These are phyloP conservation scores for Paraphoma sp. DNA, from an alignment of 2,329 filamentous ascomycete genomes.

Conservation along the genomic window DNA sequence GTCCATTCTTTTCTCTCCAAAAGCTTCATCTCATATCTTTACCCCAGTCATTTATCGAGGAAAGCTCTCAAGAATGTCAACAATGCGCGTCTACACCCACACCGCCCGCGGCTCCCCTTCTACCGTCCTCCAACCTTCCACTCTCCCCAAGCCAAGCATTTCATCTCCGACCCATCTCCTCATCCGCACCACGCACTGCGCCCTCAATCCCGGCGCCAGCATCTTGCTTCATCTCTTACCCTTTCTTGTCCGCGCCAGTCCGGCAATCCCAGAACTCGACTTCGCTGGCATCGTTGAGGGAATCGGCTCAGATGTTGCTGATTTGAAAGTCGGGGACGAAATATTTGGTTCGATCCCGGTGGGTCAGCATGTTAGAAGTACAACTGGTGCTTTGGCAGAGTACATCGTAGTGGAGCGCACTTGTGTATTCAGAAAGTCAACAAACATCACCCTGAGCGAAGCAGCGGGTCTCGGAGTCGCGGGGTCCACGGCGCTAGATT, in stretches of 20 bases:
- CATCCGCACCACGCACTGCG: slow-evolving; percentile 44
- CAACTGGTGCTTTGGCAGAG: slow-evolving; percentile 50
- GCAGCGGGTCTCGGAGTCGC: slow-evolving; percentile 50
- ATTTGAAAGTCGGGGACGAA: slow-evolving; percentile 40
- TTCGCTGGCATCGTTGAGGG: slow-evolving; percentile 48
- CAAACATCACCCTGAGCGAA: slow-evolving; percentile 36
- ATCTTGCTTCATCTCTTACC: slow-evolving; percentile 53
- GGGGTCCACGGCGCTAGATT: slow-evolving; percentile 49
- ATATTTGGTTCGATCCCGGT: slow-evolving; percentile 52
- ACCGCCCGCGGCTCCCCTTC: slow-evolving; percentile 9
- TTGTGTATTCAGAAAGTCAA: slow-evolving; percentile 39
- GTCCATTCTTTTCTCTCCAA: neutral
- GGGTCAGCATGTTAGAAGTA: slow-evolving; percentile 41
- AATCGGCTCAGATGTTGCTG: slow-evolving; percentile 1
- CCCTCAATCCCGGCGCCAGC: slow-evolving; percentile 51
- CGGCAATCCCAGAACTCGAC: slow-evolving; percentile 52
- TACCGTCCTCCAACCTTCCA: slow-evolving; percentile 12
- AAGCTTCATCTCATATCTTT: too few relatives aligned
- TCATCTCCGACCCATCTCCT: slow-evolving; percentile 13
- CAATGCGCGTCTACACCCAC: slow-evolving; percentile 28
- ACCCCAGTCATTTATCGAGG: too few relatives aligned
- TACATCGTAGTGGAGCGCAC: slow-evolving; percentile 48
- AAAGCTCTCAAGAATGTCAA: neutral
- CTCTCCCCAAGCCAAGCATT: slow-evolving; percentile 10
- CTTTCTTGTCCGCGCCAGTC: slow-evolving; percentile 40